Evolutionary conservation across 2,329 filamentous ascomycete genomes (phyloP).

Genomic region (Cercospora zeina): DNA sequence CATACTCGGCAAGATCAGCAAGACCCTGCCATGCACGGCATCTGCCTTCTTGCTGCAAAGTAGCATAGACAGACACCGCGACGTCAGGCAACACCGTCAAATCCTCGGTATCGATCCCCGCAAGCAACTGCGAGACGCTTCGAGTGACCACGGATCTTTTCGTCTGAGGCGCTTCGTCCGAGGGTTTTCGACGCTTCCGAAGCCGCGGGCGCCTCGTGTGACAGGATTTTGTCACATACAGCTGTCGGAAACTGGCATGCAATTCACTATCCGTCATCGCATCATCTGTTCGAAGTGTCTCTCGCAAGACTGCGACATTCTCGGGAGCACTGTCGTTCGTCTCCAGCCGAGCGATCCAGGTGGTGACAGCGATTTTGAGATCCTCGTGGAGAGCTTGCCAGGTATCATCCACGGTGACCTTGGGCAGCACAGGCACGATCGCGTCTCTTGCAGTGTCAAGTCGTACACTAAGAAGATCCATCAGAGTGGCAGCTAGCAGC

Average conservation of each 20-base stretch:
- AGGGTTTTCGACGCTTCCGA: constrained; percentile 28
- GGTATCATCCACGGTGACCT: constrained; percentile 15
- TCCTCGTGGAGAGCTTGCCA: constrained; percentile 33
- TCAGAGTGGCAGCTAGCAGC: constrained; percentile 24
- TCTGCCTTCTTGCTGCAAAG: constrained; percentile 28
- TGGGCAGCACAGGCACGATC: constrained; percentile 25
- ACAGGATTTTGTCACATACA: constrained; percentile 20
- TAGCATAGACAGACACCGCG: constrained; percentile 27
- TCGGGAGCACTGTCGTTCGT: constrained; percentile 24
- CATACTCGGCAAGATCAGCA: constrained; percentile 25
- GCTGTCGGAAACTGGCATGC: constrained; percentile 24
- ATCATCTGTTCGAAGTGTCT: constrained; percentile 28
- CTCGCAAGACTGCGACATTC: constrained; percentile 21
- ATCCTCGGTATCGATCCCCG: constrained; percentile 26
- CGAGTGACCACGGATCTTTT: background rate
- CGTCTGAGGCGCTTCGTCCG: constrained; percentile 5
- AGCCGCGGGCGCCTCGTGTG: constrained; percentile 12
- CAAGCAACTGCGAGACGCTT: constrained; percentile 21
- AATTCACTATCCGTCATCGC: constrained; percentile 34
- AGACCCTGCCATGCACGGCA: constrained; percentile 34
- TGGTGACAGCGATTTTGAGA: constrained; percentile 31
- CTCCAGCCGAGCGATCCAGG: constrained; percentile 30
- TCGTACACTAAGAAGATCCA: constrained; percentile 19
- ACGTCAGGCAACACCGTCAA: constrained; percentile 24
- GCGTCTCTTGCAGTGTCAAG: constrained; percentile 17